phyloP scores from a whole-genome alignment of 805 yeast genomes.

The Cyberlindnera samutprakarnensis region DNA sequence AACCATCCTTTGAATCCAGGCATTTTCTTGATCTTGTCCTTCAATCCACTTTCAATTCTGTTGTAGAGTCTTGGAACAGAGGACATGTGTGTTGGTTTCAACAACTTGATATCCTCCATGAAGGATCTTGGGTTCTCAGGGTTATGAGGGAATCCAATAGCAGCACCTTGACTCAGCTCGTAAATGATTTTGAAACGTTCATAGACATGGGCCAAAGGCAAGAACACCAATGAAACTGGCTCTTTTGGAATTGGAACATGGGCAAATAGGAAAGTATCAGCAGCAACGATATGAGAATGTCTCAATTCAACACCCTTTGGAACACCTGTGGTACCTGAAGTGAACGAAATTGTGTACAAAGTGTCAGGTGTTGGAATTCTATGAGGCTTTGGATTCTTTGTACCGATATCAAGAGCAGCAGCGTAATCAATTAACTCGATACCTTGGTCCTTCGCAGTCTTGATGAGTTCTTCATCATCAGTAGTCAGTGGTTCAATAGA shows the following conservation, averaged over 20 bases:
- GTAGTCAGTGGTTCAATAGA: constrained; percentile 43
- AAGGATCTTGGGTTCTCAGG: constrained; percentile 43
- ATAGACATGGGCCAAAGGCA: constrained; percentile 55
- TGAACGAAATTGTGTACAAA: constrained; percentile 57
- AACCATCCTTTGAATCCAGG: constrained; percentile 37
- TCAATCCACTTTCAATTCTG: constrained; percentile 53
- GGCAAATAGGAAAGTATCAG: constrained; percentile 35
- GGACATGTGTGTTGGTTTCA: constrained; percentile 46
- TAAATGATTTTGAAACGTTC: constrained; percentile 40
- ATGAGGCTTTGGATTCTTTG: constrained; percentile 32
- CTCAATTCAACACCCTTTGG: constrained; percentile 65
- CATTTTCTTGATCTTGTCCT: constrained; percentile 36
- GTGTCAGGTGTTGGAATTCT: constrained; percentile 45
- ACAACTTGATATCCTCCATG: constrained; percentile 48
- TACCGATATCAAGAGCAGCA: constrained; percentile 33
- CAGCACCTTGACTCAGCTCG: constrained; percentile 39
- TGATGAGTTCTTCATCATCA: constrained; percentile 25
- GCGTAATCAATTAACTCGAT: constrained; percentile 27
- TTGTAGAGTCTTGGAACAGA: constrained; percentile 61
- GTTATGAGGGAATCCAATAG: constrained; percentile 48
- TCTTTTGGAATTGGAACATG: constrained; percentile 24
- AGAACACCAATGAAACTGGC: constrained; percentile 31
- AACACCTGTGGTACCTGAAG: constrained; percentile 70
- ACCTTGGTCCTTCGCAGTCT: constrained; percentile 23
- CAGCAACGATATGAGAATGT: constrained; percentile 45